Conservation (phyloP, 1,284 basidiomycete genomes). For the Fomitopsis schrenkii region DNA sequence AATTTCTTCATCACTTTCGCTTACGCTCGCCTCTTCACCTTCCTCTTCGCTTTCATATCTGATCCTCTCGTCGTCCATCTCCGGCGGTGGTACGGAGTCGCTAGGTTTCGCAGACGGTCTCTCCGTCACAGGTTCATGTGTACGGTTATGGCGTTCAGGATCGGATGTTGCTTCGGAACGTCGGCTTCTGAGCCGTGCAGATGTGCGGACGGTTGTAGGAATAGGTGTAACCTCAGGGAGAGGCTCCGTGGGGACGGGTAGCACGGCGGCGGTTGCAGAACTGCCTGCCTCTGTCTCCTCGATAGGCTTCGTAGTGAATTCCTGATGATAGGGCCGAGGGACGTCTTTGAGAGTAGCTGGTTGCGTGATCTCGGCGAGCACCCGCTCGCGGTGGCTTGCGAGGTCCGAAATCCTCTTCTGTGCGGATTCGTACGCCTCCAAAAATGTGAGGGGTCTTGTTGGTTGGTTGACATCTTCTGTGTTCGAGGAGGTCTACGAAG, state of each 20-base stretch:
- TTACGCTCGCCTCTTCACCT: too few relatives aligned
- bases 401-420: background rate
- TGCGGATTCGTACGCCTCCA: background rate
- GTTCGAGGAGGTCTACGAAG: background rate
- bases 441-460: background rate
- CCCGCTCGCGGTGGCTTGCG: background rate
- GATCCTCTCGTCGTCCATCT: too few relatives aligned
- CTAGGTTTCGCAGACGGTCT: background rate
- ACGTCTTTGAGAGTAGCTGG: background rate
- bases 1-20: too few relatives aligned
- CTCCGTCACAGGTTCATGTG: too few relatives aligned
- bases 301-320: too few relatives aligned
- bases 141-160: background rate
- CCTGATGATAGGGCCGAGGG: background rate
- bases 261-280: too few relatives aligned
- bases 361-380: background rate
- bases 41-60: too few relatives aligned
- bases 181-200: background rate
- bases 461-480: background rate
- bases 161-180: background rate
- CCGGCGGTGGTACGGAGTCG: background rate
- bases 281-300: too few relatives aligned
- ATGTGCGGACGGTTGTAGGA: background rate
- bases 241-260: background rate
- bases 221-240: background rate